Evolutionary conservation across 352 stramenopile genomes (phyloP).

Genomic region (Phytopythium helicoides): DNA sequence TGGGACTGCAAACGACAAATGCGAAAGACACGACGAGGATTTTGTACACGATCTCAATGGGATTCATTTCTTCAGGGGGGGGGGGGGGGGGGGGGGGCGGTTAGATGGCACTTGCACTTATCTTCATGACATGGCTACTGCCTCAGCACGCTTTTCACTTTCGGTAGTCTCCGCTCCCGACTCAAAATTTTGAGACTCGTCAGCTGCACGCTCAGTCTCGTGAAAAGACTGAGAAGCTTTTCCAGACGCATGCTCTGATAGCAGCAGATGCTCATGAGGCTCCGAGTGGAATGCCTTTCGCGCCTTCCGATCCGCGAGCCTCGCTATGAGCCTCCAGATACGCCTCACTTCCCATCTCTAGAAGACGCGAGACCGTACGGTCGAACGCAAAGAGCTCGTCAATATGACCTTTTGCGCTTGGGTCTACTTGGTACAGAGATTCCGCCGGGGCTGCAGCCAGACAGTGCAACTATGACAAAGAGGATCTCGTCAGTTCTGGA

Average conservation of each 20-base stretch:
- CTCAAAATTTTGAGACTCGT: not conserved
- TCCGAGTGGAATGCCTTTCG: not conserved
- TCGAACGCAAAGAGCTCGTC: slow-evolving; percentile 87
- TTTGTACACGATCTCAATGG: too few species aligned
- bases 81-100: too few species aligned
- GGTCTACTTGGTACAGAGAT: slow-evolving; percentile 62
- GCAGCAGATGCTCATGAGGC: slow-evolving; percentile 3
- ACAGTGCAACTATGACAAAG: slow-evolving; percentile 58
- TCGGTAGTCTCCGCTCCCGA: not conserved
- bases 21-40: too few species aligned
- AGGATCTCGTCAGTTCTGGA: too few species aligned
- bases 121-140: slow-evolving; percentile 4
- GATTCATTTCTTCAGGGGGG: too few species aligned
- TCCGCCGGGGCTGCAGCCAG: slow-evolving; percentile 56
- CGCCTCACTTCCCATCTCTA: slow-evolving; percentile 83
- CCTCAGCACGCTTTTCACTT: slow-evolving; percentile 2
- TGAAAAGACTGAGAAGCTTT: not conserved
- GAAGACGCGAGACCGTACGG: slow-evolving; percentile 81
- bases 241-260: not conserved
- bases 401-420: slow-evolving; percentile 51
- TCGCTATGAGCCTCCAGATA: slow-evolving; percentile 61
- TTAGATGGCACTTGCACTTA: not conserved
- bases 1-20: too few species aligned
- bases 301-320: slow-evolving; percentile 14
- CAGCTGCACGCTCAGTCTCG: not conserved